Percentiles rank a stretch among this genome's conserved stretches.
These are phyloP conservation scores for Penicillium brevicompactum DNA, from an alignment of 2,329 filamentous ascomycete genomes.

Conservation along the genomic window DNA sequence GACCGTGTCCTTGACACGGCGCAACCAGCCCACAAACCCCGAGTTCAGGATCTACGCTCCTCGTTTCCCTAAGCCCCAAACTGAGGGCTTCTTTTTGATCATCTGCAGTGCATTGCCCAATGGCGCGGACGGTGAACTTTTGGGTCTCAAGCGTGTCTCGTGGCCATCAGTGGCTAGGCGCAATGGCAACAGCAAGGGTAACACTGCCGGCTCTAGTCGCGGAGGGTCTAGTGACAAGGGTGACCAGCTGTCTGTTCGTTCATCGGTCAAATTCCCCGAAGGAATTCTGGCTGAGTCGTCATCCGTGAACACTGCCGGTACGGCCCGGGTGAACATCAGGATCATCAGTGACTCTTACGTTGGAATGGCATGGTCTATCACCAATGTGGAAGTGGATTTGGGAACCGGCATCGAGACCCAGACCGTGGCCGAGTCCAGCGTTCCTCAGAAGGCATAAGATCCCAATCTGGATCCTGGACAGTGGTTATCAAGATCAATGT, in stretches of 20 bases:
- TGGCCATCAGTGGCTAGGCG: conserved; percentile 58
- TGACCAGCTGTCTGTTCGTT: conserved; percentile 26
- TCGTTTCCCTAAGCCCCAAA: conserved; percentile 89
- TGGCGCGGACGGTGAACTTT: conserved; percentile 68
- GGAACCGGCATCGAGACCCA: conserved; percentile 30
- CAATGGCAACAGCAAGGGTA: conserved; percentile 21
- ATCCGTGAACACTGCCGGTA: conserved; percentile 12
- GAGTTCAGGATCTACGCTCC: conserved; percentile 83
- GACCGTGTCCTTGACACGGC: conserved; percentile 59
- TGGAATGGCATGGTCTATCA: conserved; percentile 66
- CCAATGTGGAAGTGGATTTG: conserved; percentile 53
- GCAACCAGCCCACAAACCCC: conserved; percentile 65
- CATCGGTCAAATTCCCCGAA: conserved; percentile 35
- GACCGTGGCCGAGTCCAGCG: conserved; percentile 17
- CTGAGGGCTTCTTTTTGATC: conserved; percentile 88
- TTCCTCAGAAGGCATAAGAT: conserved; percentile 13
- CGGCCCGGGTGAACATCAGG: conserved; percentile 63
- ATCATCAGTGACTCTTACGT: conserved; percentile 88
- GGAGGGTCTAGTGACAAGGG: conserved; percentile 17
- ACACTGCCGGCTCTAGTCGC: conserved; percentile 16
- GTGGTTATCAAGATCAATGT: neutral
- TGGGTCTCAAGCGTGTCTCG: conserved; percentile 82
- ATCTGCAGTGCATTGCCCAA: conserved; percentile 53
- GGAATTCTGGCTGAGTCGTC: conserved; percentile 17
- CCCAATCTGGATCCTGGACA: neutral